Evolutionary conservation across 441 rosid species (phyloP).

Genomic region (Jatropha multifida): DNA sequence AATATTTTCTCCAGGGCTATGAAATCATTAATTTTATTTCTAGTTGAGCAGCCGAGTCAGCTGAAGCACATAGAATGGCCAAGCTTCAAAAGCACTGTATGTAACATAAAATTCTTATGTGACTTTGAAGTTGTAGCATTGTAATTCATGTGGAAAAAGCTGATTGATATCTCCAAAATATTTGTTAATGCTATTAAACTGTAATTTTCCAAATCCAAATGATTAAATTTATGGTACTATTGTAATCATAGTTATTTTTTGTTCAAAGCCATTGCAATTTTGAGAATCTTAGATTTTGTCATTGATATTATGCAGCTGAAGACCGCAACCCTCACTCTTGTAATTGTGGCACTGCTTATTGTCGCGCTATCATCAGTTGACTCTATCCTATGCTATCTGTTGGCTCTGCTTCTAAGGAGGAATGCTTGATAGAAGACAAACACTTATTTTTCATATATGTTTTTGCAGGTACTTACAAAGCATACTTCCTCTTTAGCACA

Average conservation of each 20-base stretch:
- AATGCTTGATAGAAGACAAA: constrained; percentile 35
- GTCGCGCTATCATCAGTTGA: constrained; percentile 75
- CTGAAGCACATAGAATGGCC: constrained; percentile 92
- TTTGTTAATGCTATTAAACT: not conserved
- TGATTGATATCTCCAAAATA: not conserved
- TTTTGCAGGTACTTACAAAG: not conserved
- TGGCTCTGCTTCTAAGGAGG: constrained; percentile 57
- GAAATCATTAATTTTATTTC: constrained; percentile 21
- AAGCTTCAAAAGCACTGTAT: constrained; percentile 67
- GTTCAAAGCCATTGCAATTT: not conserved
- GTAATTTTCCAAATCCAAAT: not conserved
- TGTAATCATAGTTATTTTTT: not conserved
- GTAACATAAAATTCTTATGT: not conserved
- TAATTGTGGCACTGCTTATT: constrained; percentile 71
- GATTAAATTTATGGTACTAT: not conserved
- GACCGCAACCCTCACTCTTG: constrained; percentile 76
- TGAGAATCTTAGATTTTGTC: not conserved
- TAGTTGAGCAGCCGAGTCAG: constrained; percentile 38
- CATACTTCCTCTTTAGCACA: not conserved
- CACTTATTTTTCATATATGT: not conserved
- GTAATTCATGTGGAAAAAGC: not conserved
- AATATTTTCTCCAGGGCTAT: constrained; percentile 46
- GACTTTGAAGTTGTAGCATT: not conserved
- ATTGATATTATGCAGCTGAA: constrained; percentile 54
- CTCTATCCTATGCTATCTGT: constrained; percentile 56